Evolutionary conservation across 2,329 filamentous ascomycete genomes (phyloP), one percentile per base, ranked within the genome.

Genomic region (Teratosphaeria gauchensis): DNA sequence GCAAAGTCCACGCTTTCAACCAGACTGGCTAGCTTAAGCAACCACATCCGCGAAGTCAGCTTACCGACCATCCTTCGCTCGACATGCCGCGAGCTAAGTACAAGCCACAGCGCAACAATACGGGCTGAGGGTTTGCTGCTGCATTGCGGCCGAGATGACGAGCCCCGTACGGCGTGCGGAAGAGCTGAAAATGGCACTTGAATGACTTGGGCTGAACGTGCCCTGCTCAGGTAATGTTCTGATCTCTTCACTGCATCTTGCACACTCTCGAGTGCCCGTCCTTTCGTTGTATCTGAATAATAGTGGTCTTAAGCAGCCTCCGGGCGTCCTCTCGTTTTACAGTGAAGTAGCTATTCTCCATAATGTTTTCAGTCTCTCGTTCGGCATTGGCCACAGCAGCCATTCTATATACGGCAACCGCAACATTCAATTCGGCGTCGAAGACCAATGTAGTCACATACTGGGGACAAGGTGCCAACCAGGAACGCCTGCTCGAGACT

Each of bases 401-500:
- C 16, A 53, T 68, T 56, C 55, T 68, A 38, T 66, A 73, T n/a
- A 66, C 73, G 31, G 66, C 68, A 53, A 72, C 72, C 51, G 73
- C 74, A 59, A 72, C 72, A 46, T 76, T 80, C 62, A 68, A 77
- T 68, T 66, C 71, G 24, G 62, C 68, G 54, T 69, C 74, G 8
- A 77, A 74, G 56, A 74, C 71, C 46, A 82, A 82, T 64, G 72
- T 82, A 53, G 80, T 75, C 28, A 73, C 81, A 52, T 83, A 83
- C 71, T 83, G 77, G 73, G 82, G 82, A 54, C 80, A 84, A 75
- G 81, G 81, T 60, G 59, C 68, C 14, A 58, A 73, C 57, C 81
- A 84, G 63, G 68, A 72, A 24, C 72, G 77, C 19, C 73, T 84
- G 24, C 69, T 74, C 38, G 72, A 79, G 55, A 79, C 80, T 63